Conservation (phyloP, 129 eudicot species). For the Heracleum sosnowskyi region DNA sequence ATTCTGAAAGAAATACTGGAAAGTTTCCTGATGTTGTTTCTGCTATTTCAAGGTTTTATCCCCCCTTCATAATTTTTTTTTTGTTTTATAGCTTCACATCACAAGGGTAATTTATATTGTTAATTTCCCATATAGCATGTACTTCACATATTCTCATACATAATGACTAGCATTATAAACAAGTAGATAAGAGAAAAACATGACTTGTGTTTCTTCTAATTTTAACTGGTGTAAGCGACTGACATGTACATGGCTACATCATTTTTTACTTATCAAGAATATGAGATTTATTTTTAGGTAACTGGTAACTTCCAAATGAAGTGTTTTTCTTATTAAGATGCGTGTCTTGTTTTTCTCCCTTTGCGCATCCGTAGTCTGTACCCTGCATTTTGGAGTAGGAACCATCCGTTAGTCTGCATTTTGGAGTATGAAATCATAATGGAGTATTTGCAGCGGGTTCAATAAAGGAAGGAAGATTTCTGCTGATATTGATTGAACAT, state of each 20-base stretch:
- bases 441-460: background rate
- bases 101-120: background rate
- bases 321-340: background rate
- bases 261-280: background rate
- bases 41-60: constrained; percentile 51
- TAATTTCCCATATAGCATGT: background rate
- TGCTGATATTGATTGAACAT: background rate
- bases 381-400: no score
- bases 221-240: background rate
- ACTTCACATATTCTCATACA: background rate
- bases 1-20: constrained; percentile 92
- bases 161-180: background rate
- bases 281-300: background rate
- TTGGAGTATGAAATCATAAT: background rate
- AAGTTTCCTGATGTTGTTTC: constrained; percentile 89
- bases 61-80: background rate
- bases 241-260: background rate
- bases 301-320: background rate
- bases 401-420: background rate
- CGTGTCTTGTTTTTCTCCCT: background rate
- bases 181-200: background rate
- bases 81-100: background rate
- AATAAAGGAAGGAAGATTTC: background rate
- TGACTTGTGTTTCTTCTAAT: background rate
- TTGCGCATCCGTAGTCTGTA: background rate